Conservation (phyloP, 2,329 filamentous ascomycete genomes). For the Paradendryphiella salina region DNA sequence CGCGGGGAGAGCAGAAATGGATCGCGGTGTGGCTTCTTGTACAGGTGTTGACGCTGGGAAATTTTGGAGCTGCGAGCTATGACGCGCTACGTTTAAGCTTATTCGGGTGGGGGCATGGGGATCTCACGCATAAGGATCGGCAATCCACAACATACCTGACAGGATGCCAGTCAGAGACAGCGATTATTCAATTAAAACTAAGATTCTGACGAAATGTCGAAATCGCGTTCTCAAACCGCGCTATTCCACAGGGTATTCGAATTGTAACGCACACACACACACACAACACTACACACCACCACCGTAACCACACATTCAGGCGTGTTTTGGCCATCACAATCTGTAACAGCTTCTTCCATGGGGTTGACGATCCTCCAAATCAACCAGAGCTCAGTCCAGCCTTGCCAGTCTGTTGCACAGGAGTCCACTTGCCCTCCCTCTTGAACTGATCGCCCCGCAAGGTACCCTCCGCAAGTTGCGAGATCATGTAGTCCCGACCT, state of each 20-base stretch:
- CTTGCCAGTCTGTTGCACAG: constrained; percentile 29
- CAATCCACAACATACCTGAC: background rate
- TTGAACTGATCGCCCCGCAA: constrained; percentile 39
- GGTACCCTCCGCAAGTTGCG: constrained; percentile 30
- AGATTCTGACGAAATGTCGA: background rate
- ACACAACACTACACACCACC: background rate
- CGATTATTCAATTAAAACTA: background rate
- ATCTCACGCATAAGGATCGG: constrained; percentile 4
- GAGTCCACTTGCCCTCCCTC: constrained; percentile 45
- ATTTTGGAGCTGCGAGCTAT: constrained; percentile 35
- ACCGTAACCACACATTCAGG: background rate
- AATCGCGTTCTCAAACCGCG: background rate
- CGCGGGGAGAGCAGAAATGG: background rate
- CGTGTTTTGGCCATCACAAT: background rate
- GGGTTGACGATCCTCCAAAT: background rate
- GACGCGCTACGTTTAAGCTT: constrained; percentile 27
- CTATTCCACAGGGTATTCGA: constrained; percentile 2
- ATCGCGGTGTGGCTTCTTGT: background rate
- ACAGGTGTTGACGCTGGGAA: constrained; percentile 16
- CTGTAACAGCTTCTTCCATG: background rate
- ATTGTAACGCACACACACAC: constrained; percentile 2
- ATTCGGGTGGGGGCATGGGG: constrained; percentile 13
- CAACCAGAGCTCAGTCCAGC: constrained; percentile 29
- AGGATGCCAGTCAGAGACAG: background rate
- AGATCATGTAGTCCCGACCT: constrained; percentile 49